Conservation (phyloP, 2,329 filamentous ascomycete genomes). For the Penicillium oxalicum region DNA sequence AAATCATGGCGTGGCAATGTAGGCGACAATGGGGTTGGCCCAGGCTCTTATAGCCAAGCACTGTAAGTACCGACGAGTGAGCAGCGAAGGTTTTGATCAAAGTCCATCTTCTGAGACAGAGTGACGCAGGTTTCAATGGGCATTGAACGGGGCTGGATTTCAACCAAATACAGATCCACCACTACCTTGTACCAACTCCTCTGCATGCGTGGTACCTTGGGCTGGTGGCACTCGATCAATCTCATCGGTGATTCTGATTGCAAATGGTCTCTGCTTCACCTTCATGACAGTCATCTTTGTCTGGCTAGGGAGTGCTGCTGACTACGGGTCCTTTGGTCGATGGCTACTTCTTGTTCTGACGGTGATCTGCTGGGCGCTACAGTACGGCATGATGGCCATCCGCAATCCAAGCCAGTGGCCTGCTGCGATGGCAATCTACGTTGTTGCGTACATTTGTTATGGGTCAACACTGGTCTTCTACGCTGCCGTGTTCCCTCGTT, state of each 20-base stretch:
- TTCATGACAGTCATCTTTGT: constrained; percentile 42
- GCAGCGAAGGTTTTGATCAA: background rate
- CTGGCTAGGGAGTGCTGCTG: constrained; percentile 38
- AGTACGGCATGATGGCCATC: constrained; percentile 39
- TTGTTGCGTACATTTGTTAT: constrained; percentile 38
- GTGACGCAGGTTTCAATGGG: constrained; percentile 34
- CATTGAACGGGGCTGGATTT: constrained; percentile 34
- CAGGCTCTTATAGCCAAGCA: constrained; percentile 38
- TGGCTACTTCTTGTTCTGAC: constrained; percentile 39
- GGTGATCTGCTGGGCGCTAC: constrained; percentile 37
- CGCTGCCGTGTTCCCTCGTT: constrained; percentile 37
- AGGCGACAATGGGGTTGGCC: constrained; percentile 42
- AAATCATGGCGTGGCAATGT: constrained; percentile 10
- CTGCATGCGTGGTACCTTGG: constrained; percentile 38
- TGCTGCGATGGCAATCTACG: constrained; percentile 37
- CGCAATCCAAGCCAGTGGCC: constrained; percentile 36
- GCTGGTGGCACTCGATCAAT: constrained; percentile 33
- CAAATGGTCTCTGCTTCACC: constrained; percentile 39
- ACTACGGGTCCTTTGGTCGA: constrained; percentile 39
- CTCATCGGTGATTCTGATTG: constrained; percentile 38
- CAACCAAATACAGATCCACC: constrained; percentile 33
- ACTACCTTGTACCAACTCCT: constrained; percentile 27
- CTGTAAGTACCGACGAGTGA: constrained; percentile 20
- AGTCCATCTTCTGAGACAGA: background rate
- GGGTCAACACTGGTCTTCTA: constrained; percentile 41